Evolutionary conservation across 208 protist species (phyloP).

Genomic region (Trypanosoma cruzi): DNA sequence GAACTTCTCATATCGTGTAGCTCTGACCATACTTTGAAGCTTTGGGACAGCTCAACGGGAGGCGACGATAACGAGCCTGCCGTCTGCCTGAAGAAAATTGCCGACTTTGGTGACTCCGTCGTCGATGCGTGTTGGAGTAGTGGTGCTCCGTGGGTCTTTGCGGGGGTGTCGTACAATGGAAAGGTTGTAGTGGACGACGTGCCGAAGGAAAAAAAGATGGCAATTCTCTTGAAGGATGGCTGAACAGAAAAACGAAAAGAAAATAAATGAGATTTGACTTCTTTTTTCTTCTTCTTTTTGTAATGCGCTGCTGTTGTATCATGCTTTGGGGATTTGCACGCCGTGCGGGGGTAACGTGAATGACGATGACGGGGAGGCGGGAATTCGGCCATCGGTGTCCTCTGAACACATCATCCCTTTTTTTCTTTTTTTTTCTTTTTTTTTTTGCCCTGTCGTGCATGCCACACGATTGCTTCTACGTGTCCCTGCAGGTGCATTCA

Average conservation of each 20-base stretch:
- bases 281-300: constrained; percentile 1
- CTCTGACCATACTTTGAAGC: constrained; percentile 74
- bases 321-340: background rate
- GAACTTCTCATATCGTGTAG: constrained; percentile 75
- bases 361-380: background rate
- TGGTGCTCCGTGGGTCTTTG: constrained; percentile 84
- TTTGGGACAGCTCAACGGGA: constrained; percentile 68
- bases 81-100: constrained; percentile 48
- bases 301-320: background rate
- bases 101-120: constrained; percentile 82
- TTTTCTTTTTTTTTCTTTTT: background rate
- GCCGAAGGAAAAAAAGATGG: constrained; percentile 83
- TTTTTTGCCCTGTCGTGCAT: background rate
- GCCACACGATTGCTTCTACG: background rate
- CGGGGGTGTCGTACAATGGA: constrained; percentile 84
- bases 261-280: constrained; percentile 4
- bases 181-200: constrained; percentile 83
- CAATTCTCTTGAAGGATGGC: constrained; percentile 73
- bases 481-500: too few relatives aligned
- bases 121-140: constrained; percentile 79
- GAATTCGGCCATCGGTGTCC: background rate
- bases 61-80: constrained; percentile 19
- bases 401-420: background rate
- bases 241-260: constrained; percentile 28
- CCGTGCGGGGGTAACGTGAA: background rate